phyloP scores from a whole-genome alignment of 805 yeast genomes.

The Kluyveromyces dobzhanskii region DNA sequence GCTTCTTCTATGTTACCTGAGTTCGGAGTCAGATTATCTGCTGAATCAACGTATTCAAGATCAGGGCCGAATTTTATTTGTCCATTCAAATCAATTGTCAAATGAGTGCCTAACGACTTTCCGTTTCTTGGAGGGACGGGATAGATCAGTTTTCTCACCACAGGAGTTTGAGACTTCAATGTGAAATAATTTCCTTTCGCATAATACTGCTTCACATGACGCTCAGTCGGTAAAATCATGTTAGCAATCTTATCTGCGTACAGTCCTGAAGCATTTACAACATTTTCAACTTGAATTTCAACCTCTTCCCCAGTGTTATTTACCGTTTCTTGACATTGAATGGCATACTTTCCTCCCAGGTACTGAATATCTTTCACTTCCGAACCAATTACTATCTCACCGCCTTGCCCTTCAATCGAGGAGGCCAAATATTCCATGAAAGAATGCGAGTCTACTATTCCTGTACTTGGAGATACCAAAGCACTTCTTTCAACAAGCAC shows the following conservation, averaged over 20 bases:
- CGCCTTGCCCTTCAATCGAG: slow-evolving; percentile 46
- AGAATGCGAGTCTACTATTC: slow-evolving; percentile 77
- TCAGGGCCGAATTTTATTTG: slow-evolving; percentile 84
- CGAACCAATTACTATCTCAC: slow-evolving; percentile 58
- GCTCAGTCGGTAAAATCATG: slow-evolving; percentile 52
- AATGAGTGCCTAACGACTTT: slow-evolving; percentile 79
- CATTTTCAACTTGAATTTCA: slow-evolving; percentile 42
- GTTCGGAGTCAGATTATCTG: slow-evolving; percentile 41
- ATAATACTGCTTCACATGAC: slow-evolving; percentile 51
- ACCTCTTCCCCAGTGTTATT: slow-evolving; percentile 28
- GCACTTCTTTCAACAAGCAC: slow-evolving; percentile 54
- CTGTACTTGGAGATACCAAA: slow-evolving; percentile 71
- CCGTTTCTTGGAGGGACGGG: slow-evolving; percentile 71
- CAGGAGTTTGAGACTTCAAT: slow-evolving; percentile 40
- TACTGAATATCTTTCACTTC: slow-evolving; percentile 37
- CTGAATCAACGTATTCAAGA: slow-evolving; percentile 62
- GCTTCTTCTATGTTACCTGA: slow-evolving; percentile 45
- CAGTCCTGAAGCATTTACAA: slow-evolving; percentile 75
- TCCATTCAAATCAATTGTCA: slow-evolving; percentile 77
- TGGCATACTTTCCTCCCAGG: slow-evolving; percentile 20
- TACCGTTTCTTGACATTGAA: slow-evolving; percentile 24
- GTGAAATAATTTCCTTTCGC: slow-evolving; percentile 84
- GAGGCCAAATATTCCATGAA: slow-evolving; percentile 53
- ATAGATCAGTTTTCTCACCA: slow-evolving; percentile 52
- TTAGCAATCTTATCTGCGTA: slow-evolving; percentile 68